Percentiles rank a stretch among this genome's conserved stretches.
Evolutionary conservation across 23 red algal species (phyloP).

Genomic region (Chondrus crispus): DNA sequence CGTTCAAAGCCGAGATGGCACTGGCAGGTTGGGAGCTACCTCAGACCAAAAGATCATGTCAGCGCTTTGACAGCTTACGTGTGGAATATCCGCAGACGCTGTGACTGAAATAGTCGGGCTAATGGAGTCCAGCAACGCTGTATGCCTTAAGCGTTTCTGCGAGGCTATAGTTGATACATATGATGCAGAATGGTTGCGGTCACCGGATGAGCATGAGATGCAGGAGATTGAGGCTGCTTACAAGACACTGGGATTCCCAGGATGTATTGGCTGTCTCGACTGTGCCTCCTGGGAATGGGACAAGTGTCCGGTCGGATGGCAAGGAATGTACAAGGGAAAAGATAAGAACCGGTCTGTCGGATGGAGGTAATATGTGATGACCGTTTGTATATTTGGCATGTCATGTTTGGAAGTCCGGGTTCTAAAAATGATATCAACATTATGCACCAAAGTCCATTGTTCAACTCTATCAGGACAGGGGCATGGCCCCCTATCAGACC

Average conservation of each 20-base stretch:
- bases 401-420: conserved; percentile 14
- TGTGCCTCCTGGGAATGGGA: neutral
- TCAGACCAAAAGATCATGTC: too few relatives aligned
- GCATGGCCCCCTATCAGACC: conserved; percentile 8
- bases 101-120: too few relatives aligned
- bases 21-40: too few relatives aligned
- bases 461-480: neutral
- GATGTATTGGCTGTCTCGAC: neutral
- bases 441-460: conserved; percentile 10
- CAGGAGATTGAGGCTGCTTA: neutral
- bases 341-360: neutral
- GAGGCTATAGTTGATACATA: too few relatives aligned
- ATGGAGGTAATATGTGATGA: conserved; percentile 66
- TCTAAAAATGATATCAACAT: conserved; percentile 24
- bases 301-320: conserved; percentile 13
- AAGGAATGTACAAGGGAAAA: conserved; percentile 1
- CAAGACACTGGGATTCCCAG: neutral
- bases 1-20: too few relatives aligned
- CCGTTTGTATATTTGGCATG: conserved; percentile 29
- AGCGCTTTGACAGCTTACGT: too few relatives aligned
- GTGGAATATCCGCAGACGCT: too few relatives aligned
- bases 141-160: too few relatives aligned
- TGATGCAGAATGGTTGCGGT: too few relatives aligned
- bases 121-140: too few relatives aligned
- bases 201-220: too few relatives aligned